Evolutionary conservation across 768 basidiomycete species (phyloP), one percentile per base, ranked within the genome.

Genomic region (Termitomyces sp.): DNA sequence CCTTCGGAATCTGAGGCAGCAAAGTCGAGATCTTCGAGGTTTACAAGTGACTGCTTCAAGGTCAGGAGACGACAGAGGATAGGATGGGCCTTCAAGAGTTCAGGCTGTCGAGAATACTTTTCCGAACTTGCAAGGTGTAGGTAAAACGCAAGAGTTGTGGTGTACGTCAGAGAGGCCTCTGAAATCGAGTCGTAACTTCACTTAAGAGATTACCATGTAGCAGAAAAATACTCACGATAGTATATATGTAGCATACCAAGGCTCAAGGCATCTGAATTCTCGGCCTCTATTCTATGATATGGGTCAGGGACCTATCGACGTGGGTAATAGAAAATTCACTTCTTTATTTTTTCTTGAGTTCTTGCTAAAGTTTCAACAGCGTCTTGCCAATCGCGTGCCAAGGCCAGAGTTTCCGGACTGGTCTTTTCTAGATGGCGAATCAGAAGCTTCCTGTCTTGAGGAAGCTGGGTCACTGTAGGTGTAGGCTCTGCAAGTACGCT

Each of bases 121-220:
- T 82, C 77, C 43, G 81, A 81, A 26, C 89, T 78, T 18, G 91
- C 85, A n/a, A 98, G 79, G 70, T 95, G 86, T 43, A 98, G 76
- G 74, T 96, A 98, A 75, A 95, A 98, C 1, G 95, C 91, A 48
- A 98, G 86, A 2, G 86, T 88, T 0, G 94, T 91, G 20, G 91
- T 81, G 68, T 98, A 98, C 9, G 95, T 93, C 40, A 97, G 75
- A 2, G 96, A 78, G 1, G 94, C 83, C 79, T 98, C 95, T 98
- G 52, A 43, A 51, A 58, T 44, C 20, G 16, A 23, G 36, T 47
- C 13, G 44, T 59, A 5, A 48, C 18, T 36, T 57, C 10, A 23
- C 23, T 23, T 23, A 57, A 36, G 16, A 32, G 18, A 20, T 48
- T 12, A 33, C 36, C 2, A 46, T 49, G 46, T 5, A 33, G 41